Evolutionary conservation across 495 filamentous ascomycete species (phyloP), one percentile per base, ranked within the genome.

Genomic region (Arthonia radiata): DNA sequence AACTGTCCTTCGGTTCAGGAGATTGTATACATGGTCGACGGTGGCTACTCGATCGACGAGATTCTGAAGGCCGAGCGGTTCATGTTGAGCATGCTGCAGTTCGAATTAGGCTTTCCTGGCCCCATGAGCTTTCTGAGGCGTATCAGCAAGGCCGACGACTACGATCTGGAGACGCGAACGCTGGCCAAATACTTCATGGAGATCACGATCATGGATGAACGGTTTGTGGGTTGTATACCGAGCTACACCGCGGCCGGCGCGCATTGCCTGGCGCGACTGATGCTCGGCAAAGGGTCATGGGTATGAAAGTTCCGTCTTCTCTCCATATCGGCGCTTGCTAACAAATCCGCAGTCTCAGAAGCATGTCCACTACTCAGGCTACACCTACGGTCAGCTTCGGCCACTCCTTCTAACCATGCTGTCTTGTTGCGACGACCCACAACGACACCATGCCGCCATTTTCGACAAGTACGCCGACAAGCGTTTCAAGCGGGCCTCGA

Each of bases 71-170:
- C 89, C 1, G 86, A 97, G 50, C 70, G 79, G 12, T 94, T 91
- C 59, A 97, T 97, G 86, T 57, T 94, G 19, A 82, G 60, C 46
- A 89, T 92, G 69, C 60, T 97, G 22, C 64, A 81, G 34, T 97
- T 89, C 41, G 77, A 90, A 43, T 65, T 97, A 14, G 89, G 86
- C 16, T 97, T 75, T 73, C 86, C 86, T 6, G 89, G 86, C 24
- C 86, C 86, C 1, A 91, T 97, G 83, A 93, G 81, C 51, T 97
- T 94, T 54, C 57, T 97, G 26, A 61, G 86, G 28, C 67, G 81
- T 30, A 83, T 93, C 46, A 94, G 86, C 67, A 97, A 94, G 54
- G 86, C 86, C 10, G 86, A 97, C 47, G 82, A 93, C 42, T 97
- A 94, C 44, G 82, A 94, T 41, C 54, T 90, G 26, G 81, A 97